Base-by-base conservation (phyloP, 2,329 filamentous ascomycete genomes). In the Ophiostoma ulmi region DNA sequence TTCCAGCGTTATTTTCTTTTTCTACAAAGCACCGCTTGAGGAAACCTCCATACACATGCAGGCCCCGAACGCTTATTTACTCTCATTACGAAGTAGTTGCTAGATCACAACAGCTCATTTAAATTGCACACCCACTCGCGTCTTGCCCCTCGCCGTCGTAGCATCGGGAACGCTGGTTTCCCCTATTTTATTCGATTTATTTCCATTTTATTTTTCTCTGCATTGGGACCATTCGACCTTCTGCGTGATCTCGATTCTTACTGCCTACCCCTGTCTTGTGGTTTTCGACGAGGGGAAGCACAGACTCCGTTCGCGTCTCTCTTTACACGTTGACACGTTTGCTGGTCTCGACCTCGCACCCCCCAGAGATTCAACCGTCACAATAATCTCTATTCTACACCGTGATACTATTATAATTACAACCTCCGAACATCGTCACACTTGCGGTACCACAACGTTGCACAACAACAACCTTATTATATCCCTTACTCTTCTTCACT, bases 61-160 rank as follows among this genome's bases (percentile, higher is more conserved):
- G 10, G 26, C 26, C 3, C 58, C 58, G 26, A n/a, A 35, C 26
- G 63, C 17, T 65, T 20, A 66, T 41, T 22, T 66, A 64, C 61
- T 64, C 31, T 31, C 52, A 17, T 61, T 31, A 31, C 31, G 31
- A 31, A 14, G n/a, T 26, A 10, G 20, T 20, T 31, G 31, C 41
- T 44, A 17, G 41, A 13, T 44, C 5, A 39, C 17, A 31, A 8
- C 66, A 66, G 70, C 70, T 69, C 70, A 66, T 71, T 71, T 66
- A 66, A 71, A 71, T 70, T 70, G 63, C 68, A 68, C 58, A 63
- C 67, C 31, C 36, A 38, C 44, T 61, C 41, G 41, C 69, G 52
- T 36, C 65, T 67, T 70, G 71, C 68, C 71, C 71, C 71, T 72
- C 71, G 71, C 68, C 71, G 36, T 44, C 35, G 69, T 72, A 66